Evolutionary conservation across 2,329 filamentous ascomycete species (phyloP).

Genomic region (Pestalotiopsis sp.): DNA sequence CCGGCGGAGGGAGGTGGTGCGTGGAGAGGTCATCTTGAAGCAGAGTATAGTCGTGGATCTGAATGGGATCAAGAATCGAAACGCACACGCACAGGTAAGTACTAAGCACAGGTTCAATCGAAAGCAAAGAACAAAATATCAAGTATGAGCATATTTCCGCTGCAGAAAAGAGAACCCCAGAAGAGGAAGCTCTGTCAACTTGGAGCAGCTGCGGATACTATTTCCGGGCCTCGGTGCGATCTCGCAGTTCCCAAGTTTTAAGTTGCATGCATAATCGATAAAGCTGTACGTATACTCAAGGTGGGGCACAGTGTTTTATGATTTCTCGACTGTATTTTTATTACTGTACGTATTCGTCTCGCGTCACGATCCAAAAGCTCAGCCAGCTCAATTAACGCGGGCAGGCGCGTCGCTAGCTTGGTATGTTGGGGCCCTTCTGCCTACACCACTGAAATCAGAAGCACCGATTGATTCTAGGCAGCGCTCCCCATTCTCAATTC

Average conservation of each 20-base stretch:
- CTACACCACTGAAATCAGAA: neutral
- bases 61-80: neutral
- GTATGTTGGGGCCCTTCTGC: constrained; percentile 9
- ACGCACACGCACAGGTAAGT: neutral
- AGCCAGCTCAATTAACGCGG: constrained; percentile 6
- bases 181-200: too few species aligned
- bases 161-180: neutral
- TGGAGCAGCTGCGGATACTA: neutral
- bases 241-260: neutral
- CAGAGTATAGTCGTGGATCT: neutral
- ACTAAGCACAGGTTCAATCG: neutral
- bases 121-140: neutral
- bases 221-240: constrained; percentile 5
- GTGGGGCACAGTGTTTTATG: neutral
- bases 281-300: neutral
- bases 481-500: neutral
- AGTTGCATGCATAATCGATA: constrained; percentile 5
- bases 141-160: neutral
- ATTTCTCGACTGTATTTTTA: neutral
- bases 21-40: constrained; percentile 3
- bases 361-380: constrained; percentile 3
- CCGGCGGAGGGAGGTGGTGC: constrained; percentile 9
- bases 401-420: constrained; percentile 8
- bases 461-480: neutral
- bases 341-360: constrained; percentile 9